These are phyloP conservation scores for Pseudogymnoascus sp. DNA, from an alignment of 2,329 filamentous ascomycete species.

Conservation along the genomic window DNA sequence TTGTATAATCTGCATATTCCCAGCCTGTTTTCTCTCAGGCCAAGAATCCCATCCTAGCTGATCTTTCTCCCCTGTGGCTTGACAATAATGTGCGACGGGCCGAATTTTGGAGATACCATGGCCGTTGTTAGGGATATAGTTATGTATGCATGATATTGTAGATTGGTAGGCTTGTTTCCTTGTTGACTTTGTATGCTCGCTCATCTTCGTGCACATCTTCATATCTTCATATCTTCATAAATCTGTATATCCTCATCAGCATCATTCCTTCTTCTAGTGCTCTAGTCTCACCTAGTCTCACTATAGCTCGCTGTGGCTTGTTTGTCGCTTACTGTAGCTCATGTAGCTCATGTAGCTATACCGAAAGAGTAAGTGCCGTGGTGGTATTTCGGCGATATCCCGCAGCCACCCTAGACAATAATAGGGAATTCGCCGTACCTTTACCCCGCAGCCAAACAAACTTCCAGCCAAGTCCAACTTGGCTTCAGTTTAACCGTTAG, in stretches of 20 bases:
- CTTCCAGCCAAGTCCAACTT: neutral
- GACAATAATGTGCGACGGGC: conserved; percentile 20
- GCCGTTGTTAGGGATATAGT: neutral
- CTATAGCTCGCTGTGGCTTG: conserved; percentile 17
- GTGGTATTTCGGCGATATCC: conserved; percentile 5
- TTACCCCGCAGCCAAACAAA: conserved; percentile 5
- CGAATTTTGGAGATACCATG: neutral
- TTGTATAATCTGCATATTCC: neutral
- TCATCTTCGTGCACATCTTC: neutral
- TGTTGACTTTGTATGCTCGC: neutral
- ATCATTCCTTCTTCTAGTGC: neutral
- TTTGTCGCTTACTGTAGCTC: conserved; percentile 31
- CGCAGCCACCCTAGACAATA: neutral
- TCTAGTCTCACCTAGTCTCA: too few relatives aligned
- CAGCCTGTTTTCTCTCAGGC: neutral
- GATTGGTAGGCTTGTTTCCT: too few relatives aligned
- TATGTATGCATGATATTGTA: neutral
- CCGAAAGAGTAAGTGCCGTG: conserved; percentile 2
- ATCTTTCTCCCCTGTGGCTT: neutral
- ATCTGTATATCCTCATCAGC: neutral
- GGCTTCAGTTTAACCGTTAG: conserved; percentile 2
- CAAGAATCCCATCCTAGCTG: neutral
- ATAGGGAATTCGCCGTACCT: neutral
- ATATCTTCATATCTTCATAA: neutral
- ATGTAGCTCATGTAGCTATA: neutral